Conservation (phyloP, 176 grass and related monocot species). For the Bonia amplexicaulis region DNA sequence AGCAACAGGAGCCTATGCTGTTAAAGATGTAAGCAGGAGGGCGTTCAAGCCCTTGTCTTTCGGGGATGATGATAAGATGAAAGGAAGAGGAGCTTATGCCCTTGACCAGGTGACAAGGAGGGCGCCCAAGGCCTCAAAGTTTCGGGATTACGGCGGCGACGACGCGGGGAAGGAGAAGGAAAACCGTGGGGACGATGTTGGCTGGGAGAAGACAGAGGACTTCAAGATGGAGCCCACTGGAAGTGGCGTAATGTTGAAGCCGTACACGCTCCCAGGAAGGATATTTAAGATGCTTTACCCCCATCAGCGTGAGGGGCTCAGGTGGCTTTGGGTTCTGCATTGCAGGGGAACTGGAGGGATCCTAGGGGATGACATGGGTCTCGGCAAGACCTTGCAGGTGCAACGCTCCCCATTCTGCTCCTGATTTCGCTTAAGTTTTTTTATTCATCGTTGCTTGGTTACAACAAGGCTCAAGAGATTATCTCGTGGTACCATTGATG, state of each 20-base stretch:
- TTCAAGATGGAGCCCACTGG: slow-evolving; percentile 54
- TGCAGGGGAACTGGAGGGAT: slow-evolving; percentile 68
- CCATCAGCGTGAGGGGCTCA: slow-evolving; percentile 72
- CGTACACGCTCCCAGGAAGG: slow-evolving; percentile 43
- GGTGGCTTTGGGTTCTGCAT: slow-evolving; percentile 77
- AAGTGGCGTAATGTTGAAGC: slow-evolving; percentile 23
- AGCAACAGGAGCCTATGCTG: neutral
- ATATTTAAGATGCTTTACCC: slow-evolving; percentile 63
- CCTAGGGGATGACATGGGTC: slow-evolving; percentile 94
- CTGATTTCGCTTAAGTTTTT: neutral
- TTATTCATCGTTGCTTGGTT: neutral
- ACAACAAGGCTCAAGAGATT: neutral
- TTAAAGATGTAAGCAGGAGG: neutral
- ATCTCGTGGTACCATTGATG: neutral
- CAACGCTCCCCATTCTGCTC: neutral
- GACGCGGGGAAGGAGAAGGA: slow-evolving; percentile 26
- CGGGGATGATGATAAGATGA: neutral
- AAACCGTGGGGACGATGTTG: slow-evolving; percentile 13
- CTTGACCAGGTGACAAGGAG: neutral
- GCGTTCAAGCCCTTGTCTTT: neutral
- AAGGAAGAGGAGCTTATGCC: neutral
- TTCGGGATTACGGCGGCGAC: neutral
- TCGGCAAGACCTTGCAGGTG: slow-evolving; percentile 97
- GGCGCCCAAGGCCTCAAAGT: neutral
- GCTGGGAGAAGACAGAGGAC: slow-evolving; percentile 30